A percentile compares a stretch with the other conserved stretches of the same genome.
These are phyloP conservation scores for Pseudomassariella vexata DNA, from an alignment of 2,329 filamentous ascomycete species.

Conservation along the genomic window DNA sequence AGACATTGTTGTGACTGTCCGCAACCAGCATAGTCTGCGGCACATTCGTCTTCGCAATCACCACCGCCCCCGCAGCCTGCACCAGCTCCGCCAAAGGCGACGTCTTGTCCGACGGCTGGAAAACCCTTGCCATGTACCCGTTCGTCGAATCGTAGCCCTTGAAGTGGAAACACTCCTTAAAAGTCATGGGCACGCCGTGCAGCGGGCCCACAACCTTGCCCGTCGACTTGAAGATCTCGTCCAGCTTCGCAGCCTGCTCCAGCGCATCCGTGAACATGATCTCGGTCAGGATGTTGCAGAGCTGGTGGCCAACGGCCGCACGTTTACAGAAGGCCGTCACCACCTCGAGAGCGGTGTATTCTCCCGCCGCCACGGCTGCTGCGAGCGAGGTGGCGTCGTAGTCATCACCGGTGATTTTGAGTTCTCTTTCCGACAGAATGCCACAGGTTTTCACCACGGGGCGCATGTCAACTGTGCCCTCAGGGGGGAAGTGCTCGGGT, in stretches of 20 bases:
- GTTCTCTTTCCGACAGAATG: slow-evolving; percentile 11
- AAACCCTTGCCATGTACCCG: slow-evolving; percentile 19
- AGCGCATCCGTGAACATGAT: slow-evolving; percentile 35
- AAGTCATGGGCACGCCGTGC: slow-evolving; percentile 47
- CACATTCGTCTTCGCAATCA: slow-evolving; percentile 17
- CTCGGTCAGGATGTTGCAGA: slow-evolving; percentile 28
- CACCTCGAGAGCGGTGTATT: slow-evolving; percentile 3
- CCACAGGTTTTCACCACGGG: slow-evolving; percentile 11
- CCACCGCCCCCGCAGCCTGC: slow-evolving; percentile 13
- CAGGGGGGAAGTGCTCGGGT: slow-evolving; percentile 10
- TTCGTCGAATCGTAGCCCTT: slow-evolving; percentile 23
- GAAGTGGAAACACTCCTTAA: slow-evolving; percentile 20
- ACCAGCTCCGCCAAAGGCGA: slow-evolving; percentile 13
- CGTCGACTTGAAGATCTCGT: slow-evolving; percentile 26
- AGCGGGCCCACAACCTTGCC: slow-evolving; percentile 40
- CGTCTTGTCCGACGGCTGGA: slow-evolving; percentile 12
- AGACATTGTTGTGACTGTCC: slow-evolving; percentile 16
- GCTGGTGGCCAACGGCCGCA: slow-evolving; percentile 4
- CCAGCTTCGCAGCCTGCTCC: slow-evolving; percentile 27
- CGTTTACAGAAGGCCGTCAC: slow-evolving; percentile 3
- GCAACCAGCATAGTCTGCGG: slow-evolving; percentile 19
- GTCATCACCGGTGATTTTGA: slow-evolving; percentile 14
- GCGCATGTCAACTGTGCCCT: slow-evolving; percentile 13
- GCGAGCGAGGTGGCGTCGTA: slow-evolving; percentile 16
- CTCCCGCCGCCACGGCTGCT: slow-evolving; percentile 7